phyloP scores from a whole-genome alignment of 2,329 filamentous ascomycete genomes.

The Trichoderma hamatum region DNA sequence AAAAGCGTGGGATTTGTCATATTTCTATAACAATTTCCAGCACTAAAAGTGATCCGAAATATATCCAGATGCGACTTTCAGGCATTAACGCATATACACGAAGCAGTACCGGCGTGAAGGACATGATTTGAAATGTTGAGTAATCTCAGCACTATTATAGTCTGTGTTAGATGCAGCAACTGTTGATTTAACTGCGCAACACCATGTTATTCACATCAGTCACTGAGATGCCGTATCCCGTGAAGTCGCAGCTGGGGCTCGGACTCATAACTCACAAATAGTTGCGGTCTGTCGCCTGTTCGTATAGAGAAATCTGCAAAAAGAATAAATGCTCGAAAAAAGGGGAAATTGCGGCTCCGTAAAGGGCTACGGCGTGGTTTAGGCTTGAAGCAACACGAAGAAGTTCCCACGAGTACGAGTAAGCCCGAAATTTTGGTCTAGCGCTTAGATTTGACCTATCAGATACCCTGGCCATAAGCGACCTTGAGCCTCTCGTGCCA shows the following conservation, averaged over 20 bases:
- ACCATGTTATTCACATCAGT: not conserved
- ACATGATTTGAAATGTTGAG: not conserved
- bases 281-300: not conserved
- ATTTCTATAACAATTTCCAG: not conserved
- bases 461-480: slow-evolving; percentile 10
- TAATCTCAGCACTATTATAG: not conserved
- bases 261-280: not conserved
- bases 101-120: not conserved
- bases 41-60: not conserved
- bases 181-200: not conserved
- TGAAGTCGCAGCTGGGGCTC: not conserved
- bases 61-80: not conserved
- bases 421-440: slow-evolving; percentile 1
- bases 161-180: not conserved
- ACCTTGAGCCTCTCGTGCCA: slow-evolving; percentile 3
- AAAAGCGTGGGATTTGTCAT: not conserved
- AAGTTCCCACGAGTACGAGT: not conserved
- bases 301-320: not conserved
- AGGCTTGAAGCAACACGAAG: not conserved
- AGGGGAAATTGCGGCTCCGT: not conserved
- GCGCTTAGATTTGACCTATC: not conserved
- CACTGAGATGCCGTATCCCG: not conserved
- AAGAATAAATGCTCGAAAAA: not conserved
- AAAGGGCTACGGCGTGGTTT: not conserved
- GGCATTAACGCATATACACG: slow-evolving; percentile 11